Conservation (phyloP, 2,329 filamentous ascomycete genomes). For the Scytalidium lignicola region DNA sequence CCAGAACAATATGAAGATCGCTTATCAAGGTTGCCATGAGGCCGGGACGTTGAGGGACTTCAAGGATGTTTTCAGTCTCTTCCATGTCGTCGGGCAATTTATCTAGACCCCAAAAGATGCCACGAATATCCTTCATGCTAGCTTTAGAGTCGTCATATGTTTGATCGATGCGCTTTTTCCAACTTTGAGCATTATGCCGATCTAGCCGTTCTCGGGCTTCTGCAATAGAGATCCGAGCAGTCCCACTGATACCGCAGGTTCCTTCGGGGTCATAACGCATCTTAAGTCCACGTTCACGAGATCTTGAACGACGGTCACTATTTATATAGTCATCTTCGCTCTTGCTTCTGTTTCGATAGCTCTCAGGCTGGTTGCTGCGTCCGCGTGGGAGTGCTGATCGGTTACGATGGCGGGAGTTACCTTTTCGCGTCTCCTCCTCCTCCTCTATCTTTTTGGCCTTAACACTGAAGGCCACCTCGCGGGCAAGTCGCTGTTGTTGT, state of each 20-base stretch:
- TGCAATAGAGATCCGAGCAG: slow-evolving; percentile 65
- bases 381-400: slow-evolving; percentile 39
- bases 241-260: slow-evolving; percentile 65
- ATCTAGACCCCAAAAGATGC: slow-evolving; percentile 76
- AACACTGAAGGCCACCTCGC: slow-evolving; percentile 82
- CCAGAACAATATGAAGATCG: slow-evolving; percentile 78
- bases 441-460: slow-evolving; percentile 83
- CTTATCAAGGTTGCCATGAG: slow-evolving; percentile 76
- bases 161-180: slow-evolving; percentile 85
- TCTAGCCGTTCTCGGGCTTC: slow-evolving; percentile 74
- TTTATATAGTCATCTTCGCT: slow-evolving; percentile 24
- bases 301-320: slow-evolving; percentile 20
- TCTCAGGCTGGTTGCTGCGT: slow-evolving; percentile 21
- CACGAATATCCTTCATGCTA: slow-evolving; percentile 73
- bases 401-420: slow-evolving; percentile 43
- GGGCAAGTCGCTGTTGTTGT: slow-evolving; percentile 81
- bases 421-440: slow-evolving; percentile 49
- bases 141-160: slow-evolving; percentile 64
- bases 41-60: slow-evolving; percentile 78
- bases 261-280: slow-evolving; percentile 78
- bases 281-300: slow-evolving; percentile 32
- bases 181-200: slow-evolving; percentile 79
- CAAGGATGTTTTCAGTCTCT: slow-evolving; percentile 78
- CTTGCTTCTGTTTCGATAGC: slow-evolving; percentile 20
- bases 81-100: slow-evolving; percentile 76